Evolutionary conservation across 768 basidiomycete genomes (phyloP), one percentile per base, ranked within the genome.

Genomic region (Boletus pseudo-olivaceus): DNA sequence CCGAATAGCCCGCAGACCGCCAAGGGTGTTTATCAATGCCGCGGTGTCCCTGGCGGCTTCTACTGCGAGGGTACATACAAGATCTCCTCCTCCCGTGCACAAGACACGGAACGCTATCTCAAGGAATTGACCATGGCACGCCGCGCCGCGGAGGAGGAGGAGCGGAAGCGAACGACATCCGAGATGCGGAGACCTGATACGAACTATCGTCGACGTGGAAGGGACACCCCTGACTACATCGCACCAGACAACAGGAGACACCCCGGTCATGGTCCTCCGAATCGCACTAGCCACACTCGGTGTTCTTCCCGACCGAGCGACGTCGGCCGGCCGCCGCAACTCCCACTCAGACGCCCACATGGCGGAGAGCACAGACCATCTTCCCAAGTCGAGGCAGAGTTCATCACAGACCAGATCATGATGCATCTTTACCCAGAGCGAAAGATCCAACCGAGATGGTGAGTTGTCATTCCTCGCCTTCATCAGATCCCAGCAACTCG

Each of bases 21-120:
- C 51, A 67, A 68, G 40, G 72, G 72, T 27, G 58, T 58, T 39
- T 69, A 74, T 39, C 67, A 48, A 17, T 73, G 73, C 30, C 64
- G 69, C 4, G 69, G 69, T 17, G 59, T 70, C 10, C 69, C 69
- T 0, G 69, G 69, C n/a, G 69, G 69, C 30, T 70, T 70, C 59
- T 70, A 57, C 60, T 70, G 69, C 45, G 69, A 70, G 46, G 69
- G 69, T 17, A 70, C 70, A 9, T 70, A 72, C 58, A 70, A 70
- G 46, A 42, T 70, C 38, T 59, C 69, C 2, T 72, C 68, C 37
- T 62, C 70, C 27, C 70, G 65, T 19, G 70, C 70, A 1, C 70
- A 70, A 26, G 69, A 72, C 35, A 67, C 69, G 27, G 70, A 65
- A 39, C 66, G 58, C 20, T 72, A 70, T 49, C 48, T 72, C 34